Evolutionary conservation across 2,329 filamentous ascomycete genomes (phyloP), one percentile per base, ranked within the genome.

Genomic region (Sclerotinia nivalis): DNA sequence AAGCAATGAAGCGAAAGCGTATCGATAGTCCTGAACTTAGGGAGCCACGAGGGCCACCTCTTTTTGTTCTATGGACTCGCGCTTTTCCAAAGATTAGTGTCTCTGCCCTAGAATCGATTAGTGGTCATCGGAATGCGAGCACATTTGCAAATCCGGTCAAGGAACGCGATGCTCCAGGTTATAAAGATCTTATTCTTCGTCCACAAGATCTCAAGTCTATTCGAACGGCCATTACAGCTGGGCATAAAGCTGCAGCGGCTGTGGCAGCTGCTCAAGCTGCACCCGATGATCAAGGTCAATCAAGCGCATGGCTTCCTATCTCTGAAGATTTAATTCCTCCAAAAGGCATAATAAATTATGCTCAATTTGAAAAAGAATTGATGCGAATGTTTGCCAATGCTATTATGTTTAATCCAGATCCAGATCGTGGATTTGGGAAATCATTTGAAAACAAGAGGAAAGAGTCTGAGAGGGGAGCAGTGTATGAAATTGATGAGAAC

Each of bases 381-480:
- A 93, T 96, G 75, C 92, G 96, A 76, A 97, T 98, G 92, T 97
- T 98, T 79, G 93, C 93, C 74, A 98, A 98, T 77, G 95, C 96
- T 25, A 91, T 97, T 80, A 98, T 99, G 96, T 99, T 97, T 83
- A 98, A 98, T 76, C 89, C 92, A 0, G 93, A 97, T 72, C 89
- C 91, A 0, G 84, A 91, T 74, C 87, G 90, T 37, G 91, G 91
- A 0, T 91, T 93, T 73, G 73, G 75, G 0, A 40, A 73, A 72
- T 43, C 75, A 72, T 79, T 87, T 75, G 81, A 82, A 69, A 75
- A 74, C 31, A 76, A 81, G 54, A 77, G 34, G 18, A 78, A 75
- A 4, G 79, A 76, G 0, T 81, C 80, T 56, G 80, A 80, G 13
- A 82, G 82, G 25, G 81, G 80, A 37, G 71, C 75, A 1, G 82